A percentile compares a stretch with the other conserved stretches of the same genome.
Evolutionary conservation across 352 stramenopile genomes (phyloP).

Genomic region (Thraustochytrium striatum): DNA sequence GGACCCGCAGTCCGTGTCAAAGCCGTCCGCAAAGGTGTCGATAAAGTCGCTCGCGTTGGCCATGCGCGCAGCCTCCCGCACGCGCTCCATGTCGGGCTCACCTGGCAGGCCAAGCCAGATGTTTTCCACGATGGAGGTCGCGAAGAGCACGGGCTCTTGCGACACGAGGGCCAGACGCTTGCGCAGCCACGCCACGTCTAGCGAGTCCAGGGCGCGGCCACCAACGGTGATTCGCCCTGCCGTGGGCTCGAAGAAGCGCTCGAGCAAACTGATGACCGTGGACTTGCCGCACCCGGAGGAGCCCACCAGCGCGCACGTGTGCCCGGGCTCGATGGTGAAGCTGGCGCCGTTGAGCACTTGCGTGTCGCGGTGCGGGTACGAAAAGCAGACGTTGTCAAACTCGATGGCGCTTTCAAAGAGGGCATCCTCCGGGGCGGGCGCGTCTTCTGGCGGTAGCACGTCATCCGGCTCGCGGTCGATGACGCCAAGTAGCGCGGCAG

Average conservation of each 20-base stretch:
- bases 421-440: not conserved
- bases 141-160: conserved; percentile 86
- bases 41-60: conserved; percentile 85
- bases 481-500: conserved; percentile 43
- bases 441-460: conserved; percentile 26
- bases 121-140: conserved; percentile 76
- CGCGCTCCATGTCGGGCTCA: conserved; percentile 64
- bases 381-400: conserved; percentile 82
- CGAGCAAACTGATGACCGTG: conserved; percentile 53
- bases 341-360: conserved; percentile 53
- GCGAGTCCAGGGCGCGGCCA: conserved; percentile 48
- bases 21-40: conserved; percentile 70
- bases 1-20: conserved; percentile 78
- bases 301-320: conserved; percentile 55
- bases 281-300: conserved; percentile 56
- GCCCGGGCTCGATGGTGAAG: conserved; percentile 48
- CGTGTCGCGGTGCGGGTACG: conserved; percentile 59
- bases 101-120: conserved; percentile 62
- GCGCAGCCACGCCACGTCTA: conserved; percentile 51
- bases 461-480: conserved; percentile 50
- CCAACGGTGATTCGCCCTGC: conserved; percentile 50
- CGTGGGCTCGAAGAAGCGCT: conserved; percentile 57
- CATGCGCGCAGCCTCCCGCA: conserved; percentile 64
- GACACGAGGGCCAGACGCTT: conserved; percentile 64
- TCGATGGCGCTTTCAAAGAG: conserved; percentile 57